Conservation (phyloP, 2,329 filamentous ascomycete genomes). For the Fusarium veterinarium region DNA sequence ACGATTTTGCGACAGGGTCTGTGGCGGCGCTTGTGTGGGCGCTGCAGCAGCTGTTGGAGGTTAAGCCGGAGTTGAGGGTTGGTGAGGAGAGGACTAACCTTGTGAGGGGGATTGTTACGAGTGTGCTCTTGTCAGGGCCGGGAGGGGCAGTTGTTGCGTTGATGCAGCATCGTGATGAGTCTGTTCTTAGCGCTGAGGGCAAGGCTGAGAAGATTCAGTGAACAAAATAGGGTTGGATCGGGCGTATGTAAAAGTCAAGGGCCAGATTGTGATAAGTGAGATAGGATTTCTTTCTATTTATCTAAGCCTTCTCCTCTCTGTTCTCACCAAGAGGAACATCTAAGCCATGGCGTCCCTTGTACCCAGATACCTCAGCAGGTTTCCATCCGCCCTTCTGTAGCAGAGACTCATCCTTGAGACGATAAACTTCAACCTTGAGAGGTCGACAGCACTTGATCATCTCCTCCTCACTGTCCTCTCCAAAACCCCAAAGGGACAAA, state of each 20-base stretch:
- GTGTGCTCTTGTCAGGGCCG: conserved; percentile 38
- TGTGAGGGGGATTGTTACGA: conserved; percentile 29
- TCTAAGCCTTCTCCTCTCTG: conserved; percentile 3
- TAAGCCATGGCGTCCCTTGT: conserved; percentile 54
- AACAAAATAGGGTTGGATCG: not conserved
- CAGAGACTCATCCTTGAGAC: conserved; percentile 64
- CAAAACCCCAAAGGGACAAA: conserved; percentile 84
- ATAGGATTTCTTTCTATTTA: not conserved
- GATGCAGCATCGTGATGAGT: conserved; percentile 44
- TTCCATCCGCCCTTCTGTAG: conserved; percentile 70
- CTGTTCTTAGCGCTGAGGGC: conserved; percentile 36
- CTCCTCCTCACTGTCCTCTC: conserved; percentile 72
- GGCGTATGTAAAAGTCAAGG: not conserved
- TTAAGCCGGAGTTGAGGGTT: conserved; percentile 19
- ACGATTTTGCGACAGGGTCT: conserved; percentile 41
- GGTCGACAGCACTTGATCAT: conserved; percentile 79
- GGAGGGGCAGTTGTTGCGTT: conserved; percentile 40
- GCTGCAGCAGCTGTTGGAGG: conserved; percentile 24
- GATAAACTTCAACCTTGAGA: conserved; percentile 79
- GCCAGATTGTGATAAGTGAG: not conserved
- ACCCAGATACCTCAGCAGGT: conserved; percentile 67
- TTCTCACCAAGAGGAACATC: conserved; percentile 41
- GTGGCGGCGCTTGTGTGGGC: conserved; percentile 36
- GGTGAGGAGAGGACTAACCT: conserved; percentile 36
- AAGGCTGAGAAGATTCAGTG: conserved; percentile 40